Base-by-base conservation (phyloP, 306 rosid genomes). In the Prunus davidiana region DNA sequence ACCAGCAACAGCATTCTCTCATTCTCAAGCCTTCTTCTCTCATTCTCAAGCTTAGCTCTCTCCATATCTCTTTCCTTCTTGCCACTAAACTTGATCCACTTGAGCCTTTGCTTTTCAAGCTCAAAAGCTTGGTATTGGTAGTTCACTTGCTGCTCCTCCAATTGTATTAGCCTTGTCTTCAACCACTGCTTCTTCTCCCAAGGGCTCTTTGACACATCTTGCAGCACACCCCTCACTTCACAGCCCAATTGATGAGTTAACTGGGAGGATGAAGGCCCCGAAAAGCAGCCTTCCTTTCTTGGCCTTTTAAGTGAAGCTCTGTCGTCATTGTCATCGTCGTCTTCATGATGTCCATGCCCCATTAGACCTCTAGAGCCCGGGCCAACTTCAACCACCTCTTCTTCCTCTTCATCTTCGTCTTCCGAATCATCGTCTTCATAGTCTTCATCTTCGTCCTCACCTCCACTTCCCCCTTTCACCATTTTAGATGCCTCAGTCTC, bases 41-140 rank as follows among this genome's bases (percentile, higher is more conserved):
- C 90, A 22, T 90, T 90, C 46, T 88, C 96, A 41, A 92, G 88
- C 85, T 88, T 90, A 2, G 89, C 90, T 74, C 80, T 95, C 69
- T 92, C 93, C 97, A 95, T 95, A 0, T 92, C 97, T 83, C 99
- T 89, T 80, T 89, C 96, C 84, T 95, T 95, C 80, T 88, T 95
- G 84, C 89, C 84, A 74, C 97, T 88, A 61, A 79, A 95, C 89
- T 87, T 92, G 15, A 74, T 73, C 99, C 99, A 95, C 78, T 90
- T 95, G 61, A 92, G 60, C 84, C 96, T 66, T 45, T 92, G 96
- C 71, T 92, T 95, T 68, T 95, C 97, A 5, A 95, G 76, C 89
- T 95, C 92, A 22, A 83, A 95, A 1, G 85, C 88, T 63, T 85
- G 83, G 15, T 32, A 67, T 22, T 80, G 84, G 50, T 76, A 88